Evolutionary conservation across 2,329 filamentous ascomycete species (phyloP), one percentile per base, ranked within the genome.

Genomic region (Dactylellina haptotyla): DNA sequence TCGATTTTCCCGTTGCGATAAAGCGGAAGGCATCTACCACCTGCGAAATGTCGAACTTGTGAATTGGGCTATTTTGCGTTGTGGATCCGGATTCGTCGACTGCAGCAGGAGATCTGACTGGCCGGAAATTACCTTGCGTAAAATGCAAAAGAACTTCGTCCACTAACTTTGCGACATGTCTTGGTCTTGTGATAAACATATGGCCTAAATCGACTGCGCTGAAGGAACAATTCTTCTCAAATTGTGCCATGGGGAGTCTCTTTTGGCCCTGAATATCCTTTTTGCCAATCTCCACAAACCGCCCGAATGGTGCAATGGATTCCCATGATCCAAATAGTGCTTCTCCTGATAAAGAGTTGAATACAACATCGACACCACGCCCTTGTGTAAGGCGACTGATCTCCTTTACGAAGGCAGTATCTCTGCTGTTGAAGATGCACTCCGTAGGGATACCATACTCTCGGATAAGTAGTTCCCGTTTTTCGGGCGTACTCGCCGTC

Each of bases 201-300:
- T 61, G 26, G 16, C 46, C 37, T 2, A 69, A 28, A 56, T 69
- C 61, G n/a, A 64, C 48, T 1, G 61, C 48, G 10, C 37, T 64
- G 48, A 56, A 56, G 1, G 61, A 56, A 20, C 48, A 54, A 12
- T 56, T 84, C 2, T 80, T 76, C 4, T 80, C 77, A 39, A 87
- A 86, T 0, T 80, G 78, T 0, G 80, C 74, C 83, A 86, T 84
- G 0, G 81, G 80, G 2, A 87, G 79, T 3, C 79, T 76, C 1
- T 79, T 81, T 16, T 81, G 80, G 0, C 80, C 80, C 0, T 80
- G 75, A 1, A 84, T 78, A 51, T 85, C 82, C 3, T 80, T 77
- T 74, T 82, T 82, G 4, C 82, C 83, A 12, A 85, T 81, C 58
- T 85, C 83, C 0, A 85, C 62, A 78, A 86, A 82, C 2, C 77